Percentiles rank a stretch among this genome's conserved stretches.
Evolutionary conservation across 1,284 basidiomycete species (phyloP).

Genomic region (Fomitopsis schrenkii): DNA sequence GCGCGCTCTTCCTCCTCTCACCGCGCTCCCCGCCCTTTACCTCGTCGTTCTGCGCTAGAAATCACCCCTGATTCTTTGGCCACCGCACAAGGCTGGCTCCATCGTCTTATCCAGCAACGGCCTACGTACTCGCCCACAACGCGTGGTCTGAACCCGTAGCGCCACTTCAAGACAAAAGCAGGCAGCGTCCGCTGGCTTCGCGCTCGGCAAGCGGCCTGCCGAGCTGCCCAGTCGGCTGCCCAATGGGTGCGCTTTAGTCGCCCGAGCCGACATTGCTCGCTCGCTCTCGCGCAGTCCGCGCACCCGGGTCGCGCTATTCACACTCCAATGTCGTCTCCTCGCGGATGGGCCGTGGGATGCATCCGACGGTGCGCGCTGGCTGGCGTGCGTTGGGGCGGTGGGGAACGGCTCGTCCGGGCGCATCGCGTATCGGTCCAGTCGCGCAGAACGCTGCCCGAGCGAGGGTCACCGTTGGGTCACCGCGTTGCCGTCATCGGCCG

Average conservation of each 20-base stretch:
- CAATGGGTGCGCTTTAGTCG: background rate
- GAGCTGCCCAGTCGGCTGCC: constrained; percentile 1
- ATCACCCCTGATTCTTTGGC: background rate
- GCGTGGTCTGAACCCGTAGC: background rate
- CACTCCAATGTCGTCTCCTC: no score
- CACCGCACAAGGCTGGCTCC: background rate
- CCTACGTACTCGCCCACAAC: background rate
- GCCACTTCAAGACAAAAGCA: background rate
- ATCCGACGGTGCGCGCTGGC: background rate
- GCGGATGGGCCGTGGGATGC: background rate
- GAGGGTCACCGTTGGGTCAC: background rate
- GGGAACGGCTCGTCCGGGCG: background rate
- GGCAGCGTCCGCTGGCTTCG: background rate
- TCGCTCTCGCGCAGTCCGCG: background rate
- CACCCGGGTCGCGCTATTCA: background rate
- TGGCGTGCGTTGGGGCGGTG: no score
- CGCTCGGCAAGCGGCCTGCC: background rate
- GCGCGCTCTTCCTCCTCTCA: background rate
- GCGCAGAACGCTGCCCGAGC: background rate
- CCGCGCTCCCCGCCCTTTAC: background rate
- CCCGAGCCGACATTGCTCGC: background rate
- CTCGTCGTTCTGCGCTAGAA: background rate
- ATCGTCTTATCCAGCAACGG: background rate
- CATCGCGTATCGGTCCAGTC: background rate
- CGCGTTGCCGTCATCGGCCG: background rate